Conservation (phyloP, 78 protist species). For the Tieghemostelium lacteum region DNA sequence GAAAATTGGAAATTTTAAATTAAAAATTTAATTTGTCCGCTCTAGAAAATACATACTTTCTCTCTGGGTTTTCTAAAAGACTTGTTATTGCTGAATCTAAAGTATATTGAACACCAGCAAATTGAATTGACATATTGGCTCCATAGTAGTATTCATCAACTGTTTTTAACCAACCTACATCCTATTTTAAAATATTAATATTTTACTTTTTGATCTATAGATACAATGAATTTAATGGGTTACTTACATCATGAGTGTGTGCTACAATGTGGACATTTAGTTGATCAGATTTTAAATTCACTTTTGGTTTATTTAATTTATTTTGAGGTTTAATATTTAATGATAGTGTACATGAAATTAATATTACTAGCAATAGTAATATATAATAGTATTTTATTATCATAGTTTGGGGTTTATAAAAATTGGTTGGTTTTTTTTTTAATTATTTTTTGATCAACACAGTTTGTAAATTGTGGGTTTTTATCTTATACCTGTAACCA, state of each 20-base stretch:
- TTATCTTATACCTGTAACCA: too few relatives aligned
- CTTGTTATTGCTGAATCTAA: conserved; percentile 67
- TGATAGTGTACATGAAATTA: too few relatives aligned
- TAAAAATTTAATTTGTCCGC: too few relatives aligned
- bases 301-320: background rate
- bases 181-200: conserved; percentile 66
- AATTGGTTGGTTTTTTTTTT: too few relatives aligned
- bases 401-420: too few relatives aligned
- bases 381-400: too few relatives aligned
- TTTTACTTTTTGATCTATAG: background rate
- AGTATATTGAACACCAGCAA: conserved; percentile 85
- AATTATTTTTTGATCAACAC: too few relatives aligned
- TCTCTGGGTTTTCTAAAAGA: conserved; percentile 78
- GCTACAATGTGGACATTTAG: conserved; percentile 79
- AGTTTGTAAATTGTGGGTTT: too few relatives aligned
- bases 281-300: background rate
- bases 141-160: conserved; percentile 92
- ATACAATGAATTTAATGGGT: background rate
- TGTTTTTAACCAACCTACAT: conserved; percentile 94
- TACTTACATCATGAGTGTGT: conserved; percentile 81
- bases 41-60: conserved; percentile 80
- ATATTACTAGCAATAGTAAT: too few relatives aligned
- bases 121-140: conserved; percentile 74
- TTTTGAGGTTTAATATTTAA: too few relatives aligned
- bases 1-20: background rate